Conservation (phyloP, 2,329 filamentous ascomycete species). For the Colletotrichum sp. region DNA sequence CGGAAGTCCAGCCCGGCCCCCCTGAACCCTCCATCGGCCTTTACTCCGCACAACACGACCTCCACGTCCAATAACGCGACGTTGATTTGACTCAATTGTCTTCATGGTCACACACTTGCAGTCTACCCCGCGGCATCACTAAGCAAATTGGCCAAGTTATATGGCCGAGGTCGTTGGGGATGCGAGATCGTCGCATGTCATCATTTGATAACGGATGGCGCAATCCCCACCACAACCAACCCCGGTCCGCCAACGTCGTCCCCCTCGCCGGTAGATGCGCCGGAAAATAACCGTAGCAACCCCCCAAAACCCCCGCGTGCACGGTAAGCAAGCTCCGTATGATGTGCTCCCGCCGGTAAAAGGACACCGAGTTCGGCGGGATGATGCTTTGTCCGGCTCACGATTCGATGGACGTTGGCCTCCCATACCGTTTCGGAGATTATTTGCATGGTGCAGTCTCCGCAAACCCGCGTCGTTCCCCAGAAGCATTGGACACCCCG, state of each 20-base stretch:
- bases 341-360: neutral
- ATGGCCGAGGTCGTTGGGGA: slow-evolving; percentile 1
- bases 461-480: neutral
- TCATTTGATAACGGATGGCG: slow-evolving; percentile 23
- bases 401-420: neutral
- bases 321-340: neutral
- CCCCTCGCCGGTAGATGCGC: neutral
- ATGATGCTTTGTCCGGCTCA: neutral
- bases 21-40: neutral
- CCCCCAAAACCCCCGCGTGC: neutral
- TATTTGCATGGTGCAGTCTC: neutral
- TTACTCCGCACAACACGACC: neutral
- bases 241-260: neutral
- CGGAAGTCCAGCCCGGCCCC: neutral
- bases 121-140: slow-evolving; percentile 5
- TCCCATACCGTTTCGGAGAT: slow-evolving; percentile 1
- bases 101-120: neutral
- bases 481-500: neutral
- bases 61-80: neutral
- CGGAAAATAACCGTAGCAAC: neutral
- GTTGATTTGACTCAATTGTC: neutral
- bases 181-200: slow-evolving; percentile 11
- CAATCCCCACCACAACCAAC: slow-evolving; percentile 9
- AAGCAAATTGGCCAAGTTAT: neutral
- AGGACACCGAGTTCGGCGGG: neutral